Evolutionary conservation across 805 yeast species (phyloP).

Genomic region (Blastobotrys peoriensis): DNA sequence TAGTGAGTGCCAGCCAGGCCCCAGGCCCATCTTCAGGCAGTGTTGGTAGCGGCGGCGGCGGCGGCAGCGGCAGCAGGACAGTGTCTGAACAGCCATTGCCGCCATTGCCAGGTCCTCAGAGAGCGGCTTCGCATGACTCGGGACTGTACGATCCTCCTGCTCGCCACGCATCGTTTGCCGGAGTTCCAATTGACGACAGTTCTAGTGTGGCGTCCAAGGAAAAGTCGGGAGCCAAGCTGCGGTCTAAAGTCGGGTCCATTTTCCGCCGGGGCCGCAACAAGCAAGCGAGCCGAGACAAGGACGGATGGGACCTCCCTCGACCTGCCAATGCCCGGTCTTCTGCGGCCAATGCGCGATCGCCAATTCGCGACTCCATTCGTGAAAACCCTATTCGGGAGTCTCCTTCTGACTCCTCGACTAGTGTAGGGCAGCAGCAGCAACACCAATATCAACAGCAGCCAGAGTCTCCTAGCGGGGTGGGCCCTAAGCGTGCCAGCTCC

Average conservation of each 20-base stretch:
- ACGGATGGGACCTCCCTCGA: conserved; percentile 5
- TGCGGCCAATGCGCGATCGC: conserved; percentile 13
- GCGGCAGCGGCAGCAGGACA: neutral
- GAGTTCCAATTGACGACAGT: conserved; percentile 19
- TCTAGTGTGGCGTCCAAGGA: neutral
- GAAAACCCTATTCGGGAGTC: no score
- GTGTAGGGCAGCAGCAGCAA: no score
- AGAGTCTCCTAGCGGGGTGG: neutral
- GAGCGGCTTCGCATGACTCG: conserved; percentile 6
- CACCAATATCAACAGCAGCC: neutral
- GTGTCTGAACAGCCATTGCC: conserved; percentile 10
- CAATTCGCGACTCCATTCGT: conserved; percentile 17
- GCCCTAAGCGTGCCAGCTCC: conserved; percentile 1
- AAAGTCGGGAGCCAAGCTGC: conserved; percentile 18
- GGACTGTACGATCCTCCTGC: conserved; percentile 8
- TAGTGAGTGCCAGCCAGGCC: conserved; percentile 33
- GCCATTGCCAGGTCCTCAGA: conserved; percentile 4
- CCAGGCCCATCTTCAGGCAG: conserved; percentile 12
- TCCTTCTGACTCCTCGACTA: no score
- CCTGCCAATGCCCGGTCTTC: conserved; percentile 2
- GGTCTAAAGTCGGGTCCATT: conserved; percentile 33
- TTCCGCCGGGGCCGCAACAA: conserved; percentile 28
- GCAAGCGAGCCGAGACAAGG: conserved; percentile 9
- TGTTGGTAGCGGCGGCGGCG: neutral
- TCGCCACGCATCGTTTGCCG: conserved; percentile 5